Evolutionary conservation across 805 yeast genomes (phyloP).

Genomic region (Teunomyces gatunensis): DNA sequence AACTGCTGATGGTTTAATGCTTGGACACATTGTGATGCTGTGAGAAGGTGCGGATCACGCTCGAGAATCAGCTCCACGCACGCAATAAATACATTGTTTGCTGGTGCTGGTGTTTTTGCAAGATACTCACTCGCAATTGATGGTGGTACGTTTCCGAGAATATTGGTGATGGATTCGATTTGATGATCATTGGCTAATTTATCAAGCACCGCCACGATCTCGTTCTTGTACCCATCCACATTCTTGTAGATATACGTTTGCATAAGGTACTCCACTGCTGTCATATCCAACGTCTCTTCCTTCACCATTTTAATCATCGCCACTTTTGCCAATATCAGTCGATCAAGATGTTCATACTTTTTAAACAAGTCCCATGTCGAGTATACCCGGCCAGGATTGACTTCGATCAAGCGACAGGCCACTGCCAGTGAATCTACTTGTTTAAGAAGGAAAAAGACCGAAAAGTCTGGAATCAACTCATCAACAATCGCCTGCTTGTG

Average conservation of each 20-base stretch:
- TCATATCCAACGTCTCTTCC: conserved; percentile 25
- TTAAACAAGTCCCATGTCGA: conserved; percentile 48
- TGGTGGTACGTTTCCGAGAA: not conserved
- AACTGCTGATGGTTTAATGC: not conserved
- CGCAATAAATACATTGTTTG: not conserved
- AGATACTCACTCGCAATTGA: not conserved
- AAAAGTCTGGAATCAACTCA: conserved; percentile 12
- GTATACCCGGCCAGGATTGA: conserved; percentile 54
- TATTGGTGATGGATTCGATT: not conserved
- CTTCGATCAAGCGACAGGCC: conserved; percentile 25
- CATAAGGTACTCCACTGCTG: conserved; percentile 1
- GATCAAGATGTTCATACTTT: conserved; percentile 12
- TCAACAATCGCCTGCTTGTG: conserved; percentile 5
- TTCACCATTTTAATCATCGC: not conserved
- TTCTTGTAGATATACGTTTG: not conserved
- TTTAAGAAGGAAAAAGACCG: conserved; percentile 9
- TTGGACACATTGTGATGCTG: not conserved
- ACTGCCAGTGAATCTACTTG: conserved; percentile 5
- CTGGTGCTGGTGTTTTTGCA: not conserved
- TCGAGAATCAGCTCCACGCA: no score
- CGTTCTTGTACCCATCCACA: not conserved
- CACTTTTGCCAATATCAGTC: conserved; percentile 7
- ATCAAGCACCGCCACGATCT: not conserved
- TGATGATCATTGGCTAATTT: not conserved
- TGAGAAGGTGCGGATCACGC: not conserved